Conservation (phyloP, 1,284 basidiomycete species). For the Leucoagaricus sp. region DNA sequence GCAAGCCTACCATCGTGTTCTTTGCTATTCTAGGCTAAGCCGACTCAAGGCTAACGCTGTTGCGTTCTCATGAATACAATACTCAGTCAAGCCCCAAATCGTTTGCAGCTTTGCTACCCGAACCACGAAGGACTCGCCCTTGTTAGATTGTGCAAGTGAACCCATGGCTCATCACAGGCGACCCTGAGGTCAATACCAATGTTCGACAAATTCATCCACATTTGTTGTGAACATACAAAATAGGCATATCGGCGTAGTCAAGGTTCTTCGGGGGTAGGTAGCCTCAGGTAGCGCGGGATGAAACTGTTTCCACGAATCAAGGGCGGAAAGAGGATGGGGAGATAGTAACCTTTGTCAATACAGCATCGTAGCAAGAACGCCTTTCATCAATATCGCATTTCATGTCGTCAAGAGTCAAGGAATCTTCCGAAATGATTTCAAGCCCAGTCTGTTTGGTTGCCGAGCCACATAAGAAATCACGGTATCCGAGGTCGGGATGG, state of each 20-base stretch:
- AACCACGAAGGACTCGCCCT: conserved; percentile 1
- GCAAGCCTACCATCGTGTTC: background rate
- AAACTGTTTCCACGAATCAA: background rate
- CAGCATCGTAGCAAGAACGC: background rate
- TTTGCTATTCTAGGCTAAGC: background rate
- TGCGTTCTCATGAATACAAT: background rate
- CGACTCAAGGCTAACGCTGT: background rate
- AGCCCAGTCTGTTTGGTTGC: background rate
- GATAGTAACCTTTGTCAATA: background rate
- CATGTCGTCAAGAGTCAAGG: background rate
- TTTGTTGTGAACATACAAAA: background rate
- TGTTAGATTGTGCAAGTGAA: background rate
- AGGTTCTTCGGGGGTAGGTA: background rate
- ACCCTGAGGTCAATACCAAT: background rate
- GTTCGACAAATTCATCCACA: background rate
- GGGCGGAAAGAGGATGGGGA: background rate
- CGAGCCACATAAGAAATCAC: background rate
- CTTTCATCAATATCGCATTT: background rate
- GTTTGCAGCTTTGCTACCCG: no score
- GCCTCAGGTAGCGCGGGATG: background rate
- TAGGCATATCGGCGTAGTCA: no score
- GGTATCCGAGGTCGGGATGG: background rate
- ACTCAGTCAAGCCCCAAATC: no score
- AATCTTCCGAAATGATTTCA: background rate
- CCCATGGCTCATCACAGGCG: background rate